Conservation (phyloP, 495 filamentous ascomycete species). For the Penicillium lividum region DNA sequence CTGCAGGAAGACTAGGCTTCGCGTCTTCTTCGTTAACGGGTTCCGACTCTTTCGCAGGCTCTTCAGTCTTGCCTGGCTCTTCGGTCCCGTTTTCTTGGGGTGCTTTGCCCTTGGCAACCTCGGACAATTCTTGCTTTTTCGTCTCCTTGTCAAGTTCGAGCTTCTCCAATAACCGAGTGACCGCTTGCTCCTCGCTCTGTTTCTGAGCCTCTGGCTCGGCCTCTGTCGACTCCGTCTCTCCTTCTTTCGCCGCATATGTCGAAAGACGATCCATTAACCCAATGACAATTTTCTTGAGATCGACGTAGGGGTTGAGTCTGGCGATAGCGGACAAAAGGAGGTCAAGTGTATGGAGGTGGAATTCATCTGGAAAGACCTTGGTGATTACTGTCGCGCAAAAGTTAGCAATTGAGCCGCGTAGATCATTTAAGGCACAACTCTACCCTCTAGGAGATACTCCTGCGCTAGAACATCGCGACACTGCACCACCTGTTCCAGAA, state of each 20-base stretch:
- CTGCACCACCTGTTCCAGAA: constrained; percentile 96
- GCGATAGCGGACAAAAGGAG: constrained; percentile 90
- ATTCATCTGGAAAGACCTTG: constrained; percentile 98
- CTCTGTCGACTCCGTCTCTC: constrained; percentile 60
- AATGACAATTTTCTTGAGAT: constrained; percentile 97
- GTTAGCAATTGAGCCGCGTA: constrained; percentile 22
- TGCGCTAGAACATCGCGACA: constrained; percentile 96
- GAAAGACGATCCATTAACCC: constrained; percentile 96
- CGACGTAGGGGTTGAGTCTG: constrained; percentile 89
- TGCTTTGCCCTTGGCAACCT: constrained; percentile 32
- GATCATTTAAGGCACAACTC: constrained; percentile 7
- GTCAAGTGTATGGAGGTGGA: constrained; percentile 93
- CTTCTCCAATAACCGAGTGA: constrained; percentile 71
- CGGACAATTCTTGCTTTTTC: constrained; percentile 39
- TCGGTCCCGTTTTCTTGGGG: constrained; percentile 42
- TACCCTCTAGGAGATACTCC: constrained; percentile 92
- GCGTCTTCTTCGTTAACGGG: constrained; percentile 24
- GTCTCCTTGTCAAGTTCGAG: constrained; percentile 68
- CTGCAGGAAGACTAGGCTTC: constrained; percentile 70
- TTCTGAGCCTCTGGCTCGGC: constrained; percentile 70
- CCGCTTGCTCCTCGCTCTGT: constrained; percentile 81
- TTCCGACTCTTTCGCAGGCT: constrained; percentile 18
- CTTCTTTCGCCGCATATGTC: constrained; percentile 83
- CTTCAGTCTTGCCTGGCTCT: constrained; percentile 31
- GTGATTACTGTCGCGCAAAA: constrained; percentile 70